Evolutionary conservation across 768 basidiomycete species (phyloP), one percentile per base, ranked within the genome.

Genomic region (Cystofilobasidium capitatum): DNA sequence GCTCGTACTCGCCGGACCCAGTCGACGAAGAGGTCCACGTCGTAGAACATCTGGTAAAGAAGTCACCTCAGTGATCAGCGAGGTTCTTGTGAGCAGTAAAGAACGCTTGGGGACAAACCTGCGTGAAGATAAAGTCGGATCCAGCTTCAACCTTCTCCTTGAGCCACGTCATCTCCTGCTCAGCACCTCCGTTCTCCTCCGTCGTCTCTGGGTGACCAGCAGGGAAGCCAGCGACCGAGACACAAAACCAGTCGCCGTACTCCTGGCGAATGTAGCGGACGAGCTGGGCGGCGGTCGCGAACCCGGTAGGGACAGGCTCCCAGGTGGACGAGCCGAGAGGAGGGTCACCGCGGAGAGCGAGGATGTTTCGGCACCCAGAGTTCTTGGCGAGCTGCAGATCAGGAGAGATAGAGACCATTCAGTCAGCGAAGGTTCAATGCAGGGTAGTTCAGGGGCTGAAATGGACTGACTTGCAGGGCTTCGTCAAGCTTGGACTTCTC

Each of bases 131-230:
- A 79, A 94, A 89, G 75, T 85, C 82, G 69, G 86, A 88, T 44
- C 93, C 92, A 13, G 85, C 88, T 71, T 94, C 91, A 67, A 93
- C 79, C 78, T 97, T 97, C 71, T 88, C 86, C 78, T 94, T 94
- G 70, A 96, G 81, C 77, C 83, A 93, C 67, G 81, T 78, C 78
- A 96, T 86, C 77, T 97, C 93, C 62, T 83, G 83, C 26, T 76
- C 75, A 35, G 82, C 84, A 47, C 83, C 83, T 13, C 40, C 58
- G 20, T 39, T 49, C 72, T 91, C 86, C 8, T 73, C 69, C 3
- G 73, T 73, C 37, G 68, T 69, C 57, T 86, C 87, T 0, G 83
- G 82, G 72, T 87, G 84, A 69, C 86, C 82, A 74, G 94, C 89
- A 22, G 93, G 93, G 77, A 96, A 97, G 36, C 91, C 93, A 2